phyloP scores from a whole-genome alignment of 1,284 basidiomycete genomes.

The Ganoderma lingzhi region DNA sequence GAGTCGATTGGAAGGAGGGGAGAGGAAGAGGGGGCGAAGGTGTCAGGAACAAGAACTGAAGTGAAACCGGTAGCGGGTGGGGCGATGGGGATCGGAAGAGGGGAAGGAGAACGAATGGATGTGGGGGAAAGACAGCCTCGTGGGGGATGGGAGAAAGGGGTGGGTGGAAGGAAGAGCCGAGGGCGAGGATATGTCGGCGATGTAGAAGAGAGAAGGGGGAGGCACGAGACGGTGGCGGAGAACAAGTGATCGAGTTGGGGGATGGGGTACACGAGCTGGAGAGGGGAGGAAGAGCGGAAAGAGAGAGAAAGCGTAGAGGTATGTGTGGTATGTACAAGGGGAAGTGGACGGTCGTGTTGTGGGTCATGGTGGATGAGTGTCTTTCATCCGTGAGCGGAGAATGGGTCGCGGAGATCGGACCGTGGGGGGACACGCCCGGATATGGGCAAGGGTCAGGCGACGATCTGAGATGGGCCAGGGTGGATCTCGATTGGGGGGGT shows the following conservation, averaged over 20 bases:
- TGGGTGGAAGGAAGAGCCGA: not conserved
- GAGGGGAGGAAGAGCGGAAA: not conserved
- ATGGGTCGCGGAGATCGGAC: conserved; percentile 12
- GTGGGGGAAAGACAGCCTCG: not conserved
- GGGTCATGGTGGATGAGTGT: not conserved
- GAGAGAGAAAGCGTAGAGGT: not conserved
- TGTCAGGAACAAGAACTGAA: not conserved
- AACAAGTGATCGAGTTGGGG: not conserved
- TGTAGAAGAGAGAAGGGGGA: not conserved
- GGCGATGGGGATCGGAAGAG: not conserved
- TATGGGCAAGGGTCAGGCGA: not conserved
- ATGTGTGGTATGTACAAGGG: not conserved
- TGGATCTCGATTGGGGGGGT: conserved; percentile 4
- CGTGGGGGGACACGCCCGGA: not conserved
- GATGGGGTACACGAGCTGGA: not conserved
- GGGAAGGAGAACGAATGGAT: not conserved
- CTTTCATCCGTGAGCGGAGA: not conserved
- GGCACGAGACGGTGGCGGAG: conserved; percentile 5
- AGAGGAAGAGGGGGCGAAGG: not conserved
- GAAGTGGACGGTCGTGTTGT: not conserved
- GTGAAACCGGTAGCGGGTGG: not conserved
- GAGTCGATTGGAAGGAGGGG: not conserved
- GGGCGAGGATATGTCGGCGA: conserved; percentile 10
- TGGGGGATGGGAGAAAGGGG: not conserved
- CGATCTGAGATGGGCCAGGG: too few relatives aligned